phyloP scores from a whole-genome alignment of 768 basidiomycete species.

The Tephrocybe sp. region DNA sequence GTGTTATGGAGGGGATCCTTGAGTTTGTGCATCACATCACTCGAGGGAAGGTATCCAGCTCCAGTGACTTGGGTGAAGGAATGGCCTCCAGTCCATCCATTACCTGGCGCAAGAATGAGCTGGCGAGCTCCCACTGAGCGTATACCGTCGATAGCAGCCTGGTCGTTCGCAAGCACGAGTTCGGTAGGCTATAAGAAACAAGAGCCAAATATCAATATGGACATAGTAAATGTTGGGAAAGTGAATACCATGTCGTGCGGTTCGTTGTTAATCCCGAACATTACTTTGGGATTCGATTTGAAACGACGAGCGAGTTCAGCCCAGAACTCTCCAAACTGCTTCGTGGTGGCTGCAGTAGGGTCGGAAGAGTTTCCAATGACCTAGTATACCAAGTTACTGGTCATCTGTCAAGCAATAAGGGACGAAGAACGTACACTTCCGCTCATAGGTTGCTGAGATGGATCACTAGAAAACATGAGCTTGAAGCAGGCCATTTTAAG shows the following conservation, averaged over 20 bases:
- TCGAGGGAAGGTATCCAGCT: slow-evolving; percentile 33
- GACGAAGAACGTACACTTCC: slow-evolving; percentile 28
- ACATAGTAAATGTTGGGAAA: not conserved
- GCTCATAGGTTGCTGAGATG: slow-evolving; percentile 39
- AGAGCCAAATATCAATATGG: not conserved
- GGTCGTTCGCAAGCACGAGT: slow-evolving; percentile 40
- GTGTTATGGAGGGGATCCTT: slow-evolving; percentile 38
- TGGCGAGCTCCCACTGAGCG: slow-evolving; percentile 37
- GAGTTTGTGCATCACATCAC: slow-evolving; percentile 40
- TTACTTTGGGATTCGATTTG: slow-evolving; percentile 35
- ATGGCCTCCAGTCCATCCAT: slow-evolving; percentile 46
- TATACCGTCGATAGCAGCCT: slow-evolving; percentile 43
- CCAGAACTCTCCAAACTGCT: slow-evolving; percentile 43
- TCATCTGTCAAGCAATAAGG: not conserved
- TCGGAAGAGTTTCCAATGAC: slow-evolving; percentile 44
- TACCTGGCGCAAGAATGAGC: slow-evolving; percentile 45
- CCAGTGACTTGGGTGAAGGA: slow-evolving; percentile 39
- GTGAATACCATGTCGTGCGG: slow-evolving; percentile 40
- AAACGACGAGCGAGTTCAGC: slow-evolving; percentile 40
- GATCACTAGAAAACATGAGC: slow-evolving; percentile 28
- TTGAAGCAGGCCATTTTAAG: not conserved
- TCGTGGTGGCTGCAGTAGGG: slow-evolving; percentile 41
- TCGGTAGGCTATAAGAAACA: slow-evolving; percentile 37
- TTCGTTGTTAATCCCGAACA: slow-evolving; percentile 49
- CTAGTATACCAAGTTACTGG: slow-evolving; percentile 20